These are phyloP conservation scores for Moricandia arvensis DNA, from an alignment of 345 rosid species.

Conservation along the genomic window DNA sequence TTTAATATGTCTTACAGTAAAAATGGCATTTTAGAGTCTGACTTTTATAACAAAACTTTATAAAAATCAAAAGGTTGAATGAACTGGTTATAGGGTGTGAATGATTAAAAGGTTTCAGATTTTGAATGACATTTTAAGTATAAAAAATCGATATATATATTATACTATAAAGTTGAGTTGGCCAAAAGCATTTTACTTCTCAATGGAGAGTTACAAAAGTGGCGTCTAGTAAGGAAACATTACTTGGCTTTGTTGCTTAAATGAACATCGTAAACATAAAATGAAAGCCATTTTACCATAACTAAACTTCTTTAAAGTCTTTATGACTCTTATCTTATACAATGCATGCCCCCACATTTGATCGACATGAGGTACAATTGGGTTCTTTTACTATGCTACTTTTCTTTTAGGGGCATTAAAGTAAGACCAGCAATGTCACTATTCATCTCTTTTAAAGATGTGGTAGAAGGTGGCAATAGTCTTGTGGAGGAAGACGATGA, in stretches of 20 bases:
- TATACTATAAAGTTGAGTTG: slow-evolving; percentile 42
- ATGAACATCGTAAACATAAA: slow-evolving; percentile 11
- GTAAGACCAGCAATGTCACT: background rate
- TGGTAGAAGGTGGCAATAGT: background rate
- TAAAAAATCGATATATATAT: background rate
- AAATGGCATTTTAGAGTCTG: background rate
- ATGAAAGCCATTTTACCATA: slow-evolving; percentile 2
- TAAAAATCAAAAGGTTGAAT: background rate
- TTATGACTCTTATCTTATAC: background rate
- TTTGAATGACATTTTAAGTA: slow-evolving; percentile 39
- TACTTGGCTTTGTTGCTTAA: slow-evolving; percentile 11
- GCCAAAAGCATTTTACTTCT: slow-evolving; percentile 38
- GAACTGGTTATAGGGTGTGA: background rate
- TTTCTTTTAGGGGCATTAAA: slow-evolving; percentile 5
- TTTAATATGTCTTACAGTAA: background rate
- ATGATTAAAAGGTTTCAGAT: background rate
- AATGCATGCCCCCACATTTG: background rate
- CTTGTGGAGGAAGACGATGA: slow-evolving; percentile 35
- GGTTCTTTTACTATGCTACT: background rate
- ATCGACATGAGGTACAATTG: slow-evolving; percentile 5
- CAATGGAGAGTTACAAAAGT: slow-evolving; percentile 27
- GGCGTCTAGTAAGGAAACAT: slow-evolving; percentile 38
- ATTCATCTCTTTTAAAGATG: background rate
- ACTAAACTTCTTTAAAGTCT: background rate
- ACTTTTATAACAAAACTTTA: background rate